A percentile compares a stretch with the other conserved stretches of the same genome.
Conservation (phyloP, 371 early-diverging fungal genomes). For the Mortierella sp. region DNA sequence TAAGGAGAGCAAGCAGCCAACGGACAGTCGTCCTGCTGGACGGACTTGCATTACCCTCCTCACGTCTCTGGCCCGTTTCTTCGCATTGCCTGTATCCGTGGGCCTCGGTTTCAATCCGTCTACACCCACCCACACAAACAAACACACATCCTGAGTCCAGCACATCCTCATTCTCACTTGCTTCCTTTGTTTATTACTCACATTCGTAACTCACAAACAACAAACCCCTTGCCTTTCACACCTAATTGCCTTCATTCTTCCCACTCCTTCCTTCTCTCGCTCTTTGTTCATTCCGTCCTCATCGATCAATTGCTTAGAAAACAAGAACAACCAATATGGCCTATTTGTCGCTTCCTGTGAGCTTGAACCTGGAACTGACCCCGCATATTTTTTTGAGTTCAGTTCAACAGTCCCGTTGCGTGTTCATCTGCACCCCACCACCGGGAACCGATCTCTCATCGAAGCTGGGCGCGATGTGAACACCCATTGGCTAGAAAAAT, state of each 20-base stretch:
- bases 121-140: background rate
- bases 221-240: background rate
- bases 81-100: background rate
- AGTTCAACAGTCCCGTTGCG: background rate
- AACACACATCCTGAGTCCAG: too few relatives aligned
- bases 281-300: background rate
- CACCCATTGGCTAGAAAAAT: slow-evolving; percentile 31
- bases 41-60: background rate
- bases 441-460: slow-evolving; percentile 17
- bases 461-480: slow-evolving; percentile 25
- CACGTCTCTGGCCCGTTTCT: background rate
- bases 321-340: background rate
- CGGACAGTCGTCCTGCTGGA: background rate
- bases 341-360: background rate
- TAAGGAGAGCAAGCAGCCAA: background rate
- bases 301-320: background rate
- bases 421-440: background rate
- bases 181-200: background rate
- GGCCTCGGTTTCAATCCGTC: slow-evolving; percentile 8
- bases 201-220: background rate
- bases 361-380: slow-evolving; percentile 1
- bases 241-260: background rate
- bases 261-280: background rate
- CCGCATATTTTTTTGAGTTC: slow-evolving; percentile 23
- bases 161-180: background rate